Conservation (phyloP, 441 rosid species). For the Geranium incanum region DNA sequence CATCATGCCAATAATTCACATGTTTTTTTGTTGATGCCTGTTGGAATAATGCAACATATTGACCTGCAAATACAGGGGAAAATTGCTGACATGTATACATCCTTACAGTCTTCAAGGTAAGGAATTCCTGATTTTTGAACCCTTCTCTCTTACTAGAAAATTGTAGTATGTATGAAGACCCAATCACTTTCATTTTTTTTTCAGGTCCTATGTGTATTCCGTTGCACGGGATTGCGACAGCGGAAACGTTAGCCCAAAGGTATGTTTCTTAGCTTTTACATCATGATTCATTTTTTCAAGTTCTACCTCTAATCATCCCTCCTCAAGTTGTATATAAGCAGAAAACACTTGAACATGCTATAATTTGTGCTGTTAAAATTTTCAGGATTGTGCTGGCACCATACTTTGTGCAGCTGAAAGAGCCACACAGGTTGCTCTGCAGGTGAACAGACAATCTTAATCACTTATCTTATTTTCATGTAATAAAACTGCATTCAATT, state of each 20-base stretch:
- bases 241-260: conserved; percentile 80
- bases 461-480: no score
- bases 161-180: conserved; percentile 3
- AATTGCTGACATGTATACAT: conserved; percentile 88
- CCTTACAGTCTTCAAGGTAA: conserved; percentile 88
- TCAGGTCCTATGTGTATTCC: conserved; percentile 83
- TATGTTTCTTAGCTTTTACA: conserved; percentile 18
- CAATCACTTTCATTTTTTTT: conserved; percentile 17
- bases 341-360: not conserved
- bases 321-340: not conserved
- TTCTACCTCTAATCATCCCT: not conserved
- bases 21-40: not conserved
- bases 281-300: not conserved
- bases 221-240: conserved; percentile 82
- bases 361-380: not conserved
- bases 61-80: conserved; percentile 54
- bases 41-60: not conserved
- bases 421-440: conserved; percentile 91
- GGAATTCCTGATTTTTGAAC: conserved; percentile 4
- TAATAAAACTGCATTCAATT: no score
- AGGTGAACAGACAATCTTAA: conserved; percentile 35
- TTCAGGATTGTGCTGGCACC: conserved; percentile 86
- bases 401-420: conserved; percentile 92
- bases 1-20: not conserved
- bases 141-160: conserved; percentile 9